These are phyloP conservation scores for Mallotus nudiflorus DNA, from an alignment of 345 rosid species.

Conservation along the genomic window DNA sequence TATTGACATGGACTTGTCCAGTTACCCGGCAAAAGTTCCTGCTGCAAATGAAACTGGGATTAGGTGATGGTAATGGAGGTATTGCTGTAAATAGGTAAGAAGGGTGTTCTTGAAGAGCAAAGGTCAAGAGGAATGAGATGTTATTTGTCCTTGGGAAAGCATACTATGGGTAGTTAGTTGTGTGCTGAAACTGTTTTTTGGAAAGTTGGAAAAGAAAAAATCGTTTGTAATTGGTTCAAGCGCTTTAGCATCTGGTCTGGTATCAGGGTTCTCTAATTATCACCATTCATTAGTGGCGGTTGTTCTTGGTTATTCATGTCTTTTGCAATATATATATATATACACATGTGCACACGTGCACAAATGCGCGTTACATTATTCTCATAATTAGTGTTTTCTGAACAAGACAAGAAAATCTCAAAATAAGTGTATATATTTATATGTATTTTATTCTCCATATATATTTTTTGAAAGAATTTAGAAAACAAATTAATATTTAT, in stretches of 20 bases:
- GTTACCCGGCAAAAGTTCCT: constrained; percentile 73
- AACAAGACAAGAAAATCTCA: no score
- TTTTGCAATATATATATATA: constrained; percentile 2
- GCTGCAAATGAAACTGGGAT: constrained; percentile 54
- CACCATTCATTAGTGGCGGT: background rate
- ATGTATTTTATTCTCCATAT: no score
- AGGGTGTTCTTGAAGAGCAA: constrained; percentile 4
- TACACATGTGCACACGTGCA: no score
- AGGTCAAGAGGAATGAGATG: background rate
- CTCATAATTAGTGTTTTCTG: no score
- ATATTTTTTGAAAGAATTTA: no score
- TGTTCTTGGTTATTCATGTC: background rate
- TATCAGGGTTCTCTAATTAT: constrained; percentile 14
- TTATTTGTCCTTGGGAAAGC: constrained; percentile 16
- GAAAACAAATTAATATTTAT: no score
- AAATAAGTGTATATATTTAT: no score
- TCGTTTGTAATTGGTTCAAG: background rate
- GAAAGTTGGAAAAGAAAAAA: constrained; percentile 9
- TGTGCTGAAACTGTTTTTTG: constrained; percentile 11
- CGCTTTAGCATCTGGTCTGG: constrained; percentile 13
- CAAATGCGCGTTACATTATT: no score
- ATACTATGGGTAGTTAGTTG: constrained; percentile 5
- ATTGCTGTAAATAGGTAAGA: constrained; percentile 22
- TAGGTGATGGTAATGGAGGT: constrained; percentile 43
- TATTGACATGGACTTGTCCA: constrained; percentile 82